Evolutionary conservation across 129 eudicot genomes (phyloP).

Genomic region (Oenanthe sinensis): DNA sequence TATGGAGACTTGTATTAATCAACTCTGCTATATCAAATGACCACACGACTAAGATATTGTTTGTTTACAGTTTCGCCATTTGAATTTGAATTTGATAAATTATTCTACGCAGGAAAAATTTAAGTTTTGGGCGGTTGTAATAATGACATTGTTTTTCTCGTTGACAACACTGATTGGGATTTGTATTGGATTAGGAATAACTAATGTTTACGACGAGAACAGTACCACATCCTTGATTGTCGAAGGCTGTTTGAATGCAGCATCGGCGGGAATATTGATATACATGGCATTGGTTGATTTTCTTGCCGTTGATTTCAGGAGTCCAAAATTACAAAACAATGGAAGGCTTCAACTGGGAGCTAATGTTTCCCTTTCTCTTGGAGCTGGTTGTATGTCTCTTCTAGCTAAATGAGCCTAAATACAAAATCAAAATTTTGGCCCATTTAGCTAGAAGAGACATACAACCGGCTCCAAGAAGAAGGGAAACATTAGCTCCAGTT

Average conservation of each 20-base stretch:
- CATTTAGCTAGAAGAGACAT: constrained; percentile 47
- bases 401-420: constrained; percentile 42
- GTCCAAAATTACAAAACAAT: constrained; percentile 32
- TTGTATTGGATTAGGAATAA: constrained; percentile 35
- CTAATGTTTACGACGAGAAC: constrained; percentile 26
- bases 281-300: constrained; percentile 58
- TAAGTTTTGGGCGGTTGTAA: constrained; percentile 17
- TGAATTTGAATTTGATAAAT: too few species aligned
- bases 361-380: constrained; percentile 31
- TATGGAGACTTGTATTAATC: not conserved
- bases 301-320: constrained; percentile 45
- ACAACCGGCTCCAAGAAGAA: constrained; percentile 37
- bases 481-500: constrained; percentile 27
- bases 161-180: constrained; percentile 50
- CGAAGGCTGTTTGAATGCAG: constrained; percentile 36
- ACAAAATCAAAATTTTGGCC: constrained; percentile 16
- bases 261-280: constrained; percentile 45
- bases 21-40: not conserved
- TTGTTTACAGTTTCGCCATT: too few species aligned
- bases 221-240: constrained; percentile 35
- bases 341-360: constrained; percentile 28
- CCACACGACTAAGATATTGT: not conserved
- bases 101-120: constrained; percentile 27
- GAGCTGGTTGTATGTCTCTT: constrained; percentile 40
- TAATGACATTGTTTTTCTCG: constrained; percentile 39